Evolutionary conservation across 768 basidiomycete genomes (phyloP).

Genomic region (Boletus reticulatus): DNA sequence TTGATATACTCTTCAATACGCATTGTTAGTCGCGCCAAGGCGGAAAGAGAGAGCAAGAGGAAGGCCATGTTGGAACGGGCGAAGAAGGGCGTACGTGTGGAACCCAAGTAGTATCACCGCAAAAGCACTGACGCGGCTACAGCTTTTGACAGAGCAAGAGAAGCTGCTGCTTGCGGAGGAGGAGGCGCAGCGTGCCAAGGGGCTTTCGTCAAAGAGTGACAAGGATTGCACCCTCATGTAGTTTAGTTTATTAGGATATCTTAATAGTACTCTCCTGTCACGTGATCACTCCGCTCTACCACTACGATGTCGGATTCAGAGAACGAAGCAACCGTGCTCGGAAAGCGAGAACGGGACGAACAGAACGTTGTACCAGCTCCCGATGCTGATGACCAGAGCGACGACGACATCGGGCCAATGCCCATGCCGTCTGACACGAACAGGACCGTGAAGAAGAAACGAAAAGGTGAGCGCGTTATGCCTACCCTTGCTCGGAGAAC

Average conservation of each 20-base stretch:
- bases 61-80: conserved; percentile 72
- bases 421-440: conserved; percentile 52
- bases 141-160: conserved; percentile 66
- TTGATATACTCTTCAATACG: conserved; percentile 39
- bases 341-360: conserved; percentile 56
- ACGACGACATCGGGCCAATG: conserved; percentile 88
- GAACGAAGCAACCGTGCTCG: conserved; percentile 54
- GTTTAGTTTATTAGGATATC: no score
- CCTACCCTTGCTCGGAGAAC: not conserved
- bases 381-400: conserved; percentile 46
- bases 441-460: conserved; percentile 63
- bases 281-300: not conserved
- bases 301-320: conserved; percentile 43
- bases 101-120: not conserved
- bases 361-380: conserved; percentile 12
- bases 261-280: not conserved
- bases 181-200: conserved; percentile 42
- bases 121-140: conserved; percentile 1
- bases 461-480: conserved; percentile 60
- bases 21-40: conserved; percentile 61
- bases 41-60: conserved; percentile 67
- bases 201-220: conserved; percentile 25
- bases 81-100: conserved; percentile 64
- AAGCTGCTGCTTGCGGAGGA: conserved; percentile 55
- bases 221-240: conserved; percentile 63